Conservation (phyloP, 805 yeast genomes). For the Hanseniaspora lindneri region DNA sequence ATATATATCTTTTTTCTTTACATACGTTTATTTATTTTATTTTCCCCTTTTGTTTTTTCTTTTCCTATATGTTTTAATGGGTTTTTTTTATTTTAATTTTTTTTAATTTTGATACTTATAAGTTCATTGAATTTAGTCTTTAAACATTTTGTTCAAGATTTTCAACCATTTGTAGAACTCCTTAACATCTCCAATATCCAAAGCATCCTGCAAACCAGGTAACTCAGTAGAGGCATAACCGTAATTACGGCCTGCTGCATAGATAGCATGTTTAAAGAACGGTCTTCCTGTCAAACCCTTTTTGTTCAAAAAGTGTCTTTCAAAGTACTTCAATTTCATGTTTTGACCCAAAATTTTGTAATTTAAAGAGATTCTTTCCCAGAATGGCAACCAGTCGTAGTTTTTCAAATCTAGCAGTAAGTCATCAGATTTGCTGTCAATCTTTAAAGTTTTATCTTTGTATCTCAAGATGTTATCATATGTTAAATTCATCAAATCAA, state of each 20-base stretch:
- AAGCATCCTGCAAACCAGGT: slow-evolving; percentile 43
- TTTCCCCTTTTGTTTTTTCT: not conserved
- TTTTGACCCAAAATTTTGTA: slow-evolving; percentile 27
- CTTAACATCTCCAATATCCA: slow-evolving; percentile 37
- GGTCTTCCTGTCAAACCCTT: slow-evolving; percentile 38
- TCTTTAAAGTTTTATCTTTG: slow-evolving; percentile 20
- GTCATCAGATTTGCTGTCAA: slow-evolving; percentile 22
- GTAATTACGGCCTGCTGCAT: slow-evolving; percentile 44
- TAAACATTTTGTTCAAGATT: slow-evolving; percentile 17
- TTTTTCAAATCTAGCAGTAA: slow-evolving; percentile 26
- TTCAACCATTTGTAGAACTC: slow-evolving; percentile 28
- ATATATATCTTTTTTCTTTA: not conserved
- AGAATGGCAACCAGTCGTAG: slow-evolving; percentile 26
- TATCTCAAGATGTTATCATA: slow-evolving; percentile 24
- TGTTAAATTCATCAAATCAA: slow-evolving; percentile 26
- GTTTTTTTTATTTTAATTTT: not conserved
- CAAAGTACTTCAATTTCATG: slow-evolving; percentile 32
- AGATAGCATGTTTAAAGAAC: slow-evolving; percentile 46
- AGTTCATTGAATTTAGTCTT: not conserved
- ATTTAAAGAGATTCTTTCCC: slow-evolving; percentile 25
- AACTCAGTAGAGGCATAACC: slow-evolving; percentile 45
- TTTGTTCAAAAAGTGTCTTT: slow-evolving; percentile 35
- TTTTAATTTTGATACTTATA: not conserved
- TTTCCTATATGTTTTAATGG: not conserved
- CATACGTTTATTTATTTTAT: no score